Evolutionary conservation across 108 stramenopile genomes (phyloP), one percentile per base, ranked within the genome.

Genomic region (Chaetoceros tenuissimus): DNA sequence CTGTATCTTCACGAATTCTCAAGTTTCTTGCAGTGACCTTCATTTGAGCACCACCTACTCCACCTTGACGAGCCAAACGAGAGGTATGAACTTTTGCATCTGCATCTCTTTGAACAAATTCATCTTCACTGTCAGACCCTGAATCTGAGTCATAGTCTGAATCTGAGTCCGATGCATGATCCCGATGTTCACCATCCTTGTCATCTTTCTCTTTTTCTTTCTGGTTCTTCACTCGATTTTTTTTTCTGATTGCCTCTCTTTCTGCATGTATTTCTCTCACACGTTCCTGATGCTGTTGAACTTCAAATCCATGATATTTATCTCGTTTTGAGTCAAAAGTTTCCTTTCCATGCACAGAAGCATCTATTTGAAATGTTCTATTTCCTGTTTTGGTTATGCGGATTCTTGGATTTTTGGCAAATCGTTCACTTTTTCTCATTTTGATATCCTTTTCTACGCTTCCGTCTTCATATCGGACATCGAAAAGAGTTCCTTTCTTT

Each of bases 1-100:
- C 97, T 28, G 96, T 97, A 72, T 99, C 99, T 64, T 99, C 99
- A 24, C 99, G 92, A 63, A 98, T 96, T 30, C 99, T 87, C 8
- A 99, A 79, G 66, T 99, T 99, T 2, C 97, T 87, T 18, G 97
- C 96, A 3, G 97, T 97, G 17, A 94, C 92, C 71, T 93, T 96
- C 96, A 97, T 97, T 79, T 97, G 96, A 16, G 94, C 94, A 24
- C 96, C 97, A 31, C 97, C 96, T 24, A 98, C 92, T 64, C 96
- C 97, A 51, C 97, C 97, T 69, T 97, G 97, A 3, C 96, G 77
- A 18, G 92, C 95, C n/a, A 95, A 67, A 1, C 94, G 94, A 2
- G 92, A 81, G n/a, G 94, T 85, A 60, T 95, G 88, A 34, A 90
- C 72, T 54, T 86, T 88, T 46, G 62, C 83, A 64, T 89, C 85